A percentile compares a stretch with the other conserved stretches of the same genome.
These are phyloP conservation scores for Solanum rostratum DNA, from an alignment of 257 asterid genomes.

Conservation along the genomic window DNA sequence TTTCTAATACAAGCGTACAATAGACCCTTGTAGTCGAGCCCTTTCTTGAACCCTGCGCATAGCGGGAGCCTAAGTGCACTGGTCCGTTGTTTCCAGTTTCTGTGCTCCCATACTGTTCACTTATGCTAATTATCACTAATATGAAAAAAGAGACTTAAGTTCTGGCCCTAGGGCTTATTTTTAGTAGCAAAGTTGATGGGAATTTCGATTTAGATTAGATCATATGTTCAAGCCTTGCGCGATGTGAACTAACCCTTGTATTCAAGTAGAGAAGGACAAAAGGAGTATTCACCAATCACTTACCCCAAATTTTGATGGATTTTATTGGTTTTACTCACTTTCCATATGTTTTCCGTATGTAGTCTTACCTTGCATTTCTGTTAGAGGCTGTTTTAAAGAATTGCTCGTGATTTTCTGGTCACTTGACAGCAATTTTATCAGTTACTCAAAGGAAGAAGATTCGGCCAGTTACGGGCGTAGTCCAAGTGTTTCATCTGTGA, in stretches of 20 bases:
- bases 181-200: not conserved
- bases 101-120: not conserved
- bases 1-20: too few species aligned
- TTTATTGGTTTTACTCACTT: not conserved
- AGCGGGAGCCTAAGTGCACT: rapidly evolving
- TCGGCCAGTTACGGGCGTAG: too few species aligned
- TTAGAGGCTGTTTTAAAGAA: too few species aligned
- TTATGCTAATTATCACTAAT: not conserved
- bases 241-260: not conserved
- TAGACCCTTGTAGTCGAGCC: too few species aligned
- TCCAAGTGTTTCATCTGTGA: too few species aligned
- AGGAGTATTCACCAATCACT: not conserved
- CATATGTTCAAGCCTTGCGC: not conserved
- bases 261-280: not conserved
- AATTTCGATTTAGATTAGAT: not conserved
- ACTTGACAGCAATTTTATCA: too few species aligned
- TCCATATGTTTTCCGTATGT: not conserved
- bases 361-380: too few species aligned
- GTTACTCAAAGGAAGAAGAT: too few species aligned
- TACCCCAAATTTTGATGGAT: not conserved
- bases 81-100: not conserved
- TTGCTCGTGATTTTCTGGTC: too few species aligned
- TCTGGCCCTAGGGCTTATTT: too few species aligned
- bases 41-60: too few species aligned
- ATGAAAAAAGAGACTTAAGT: not conserved